Percentiles rank a stretch among this genome's conserved stretches.
Conservation (phyloP, 2,329 filamentous ascomycete species). For the Zelopaecilomyces penicillatus region DNA sequence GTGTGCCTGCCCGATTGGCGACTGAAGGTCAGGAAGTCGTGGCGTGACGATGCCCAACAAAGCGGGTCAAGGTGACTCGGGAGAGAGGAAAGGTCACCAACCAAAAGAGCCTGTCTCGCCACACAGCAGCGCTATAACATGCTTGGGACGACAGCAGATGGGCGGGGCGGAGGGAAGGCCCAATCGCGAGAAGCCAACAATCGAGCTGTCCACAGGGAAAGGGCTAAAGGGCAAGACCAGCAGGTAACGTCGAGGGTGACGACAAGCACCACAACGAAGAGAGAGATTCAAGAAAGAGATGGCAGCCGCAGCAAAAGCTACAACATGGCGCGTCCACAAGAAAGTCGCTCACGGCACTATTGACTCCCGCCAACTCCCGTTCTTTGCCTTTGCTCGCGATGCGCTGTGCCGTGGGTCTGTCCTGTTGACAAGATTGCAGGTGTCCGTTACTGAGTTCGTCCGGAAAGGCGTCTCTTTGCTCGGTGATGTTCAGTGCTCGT, state of each 20-base stretch:
- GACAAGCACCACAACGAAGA: no score
- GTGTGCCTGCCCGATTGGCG: constrained; percentile 3
- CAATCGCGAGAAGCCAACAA: constrained; percentile 3
- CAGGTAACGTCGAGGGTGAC: constrained; percentile 1
- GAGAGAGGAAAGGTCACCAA: constrained; percentile 1
- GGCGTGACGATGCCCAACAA: constrained; percentile 7
- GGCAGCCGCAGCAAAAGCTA: constrained; percentile 9
- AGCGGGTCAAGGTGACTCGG: constrained; percentile 4
- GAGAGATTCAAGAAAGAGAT: neutral
- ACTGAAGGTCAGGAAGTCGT: neutral
- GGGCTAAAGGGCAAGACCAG: constrained; percentile 3
- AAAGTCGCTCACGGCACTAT: constrained; percentile 4
- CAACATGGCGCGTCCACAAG: constrained; percentile 4
- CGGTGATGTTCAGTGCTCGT: no score
- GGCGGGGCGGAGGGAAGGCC: constrained; percentile 7
- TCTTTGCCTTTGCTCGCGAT: no score
- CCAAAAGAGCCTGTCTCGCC: constrained; percentile 4
- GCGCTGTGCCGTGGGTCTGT: no score
- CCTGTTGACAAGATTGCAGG: no score
- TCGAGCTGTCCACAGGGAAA: neutral
- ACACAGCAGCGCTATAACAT: constrained; percentile 1
- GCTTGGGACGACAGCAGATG: constrained; percentile 6
- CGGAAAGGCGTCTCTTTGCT: no score
- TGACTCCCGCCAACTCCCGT: no score
- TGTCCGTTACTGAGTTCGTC: no score